Percentiles rank a stretch among this genome's conserved stretches.
These are phyloP conservation scores for Cubamyces lactineus DNA, from an alignment of 768 basidiomycete species.

Conservation along the genomic window DNA sequence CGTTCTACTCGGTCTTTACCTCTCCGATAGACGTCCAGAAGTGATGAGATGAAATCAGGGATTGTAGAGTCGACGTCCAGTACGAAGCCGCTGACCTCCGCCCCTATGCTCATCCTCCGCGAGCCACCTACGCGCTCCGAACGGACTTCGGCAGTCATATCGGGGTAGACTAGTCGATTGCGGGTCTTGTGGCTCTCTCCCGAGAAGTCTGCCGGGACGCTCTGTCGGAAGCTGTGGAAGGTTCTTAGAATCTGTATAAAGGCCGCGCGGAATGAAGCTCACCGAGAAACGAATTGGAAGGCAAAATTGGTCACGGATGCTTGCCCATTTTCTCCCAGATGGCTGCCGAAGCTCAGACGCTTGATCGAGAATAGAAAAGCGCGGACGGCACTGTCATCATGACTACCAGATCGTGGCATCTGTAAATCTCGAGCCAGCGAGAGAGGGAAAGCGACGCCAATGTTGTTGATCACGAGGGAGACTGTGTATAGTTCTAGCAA, in stretches of 20 bases:
- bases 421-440: conserved; percentile 62
- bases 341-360: conserved; percentile 70
- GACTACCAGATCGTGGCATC: conserved; percentile 45
- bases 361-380: conserved; percentile 88
- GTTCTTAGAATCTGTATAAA: background rate
- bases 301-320: conserved; percentile 73
- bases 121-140: conserved; percentile 52
- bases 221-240: conserved; percentile 73
- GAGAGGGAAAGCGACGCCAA: conserved; percentile 93
- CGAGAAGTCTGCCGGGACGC: conserved; percentile 67
- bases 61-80: conserved; percentile 84
- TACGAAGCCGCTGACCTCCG: conserved; percentile 81
- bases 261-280: conserved; percentile 29
- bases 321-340: conserved; percentile 78
- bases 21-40: conserved; percentile 82
- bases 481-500: conserved; percentile 63
- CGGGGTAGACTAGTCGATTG: conserved; percentile 78
- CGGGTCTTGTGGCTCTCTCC: conserved; percentile 67
- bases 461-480: conserved; percentile 57
- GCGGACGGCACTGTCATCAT: conserved; percentile 53
- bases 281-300: conserved; percentile 86
- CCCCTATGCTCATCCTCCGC: conserved; percentile 62
- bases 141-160: conserved; percentile 76
- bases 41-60: conserved; percentile 75
- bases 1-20: conserved; percentile 79